Conservation (phyloP, 148 eudicot species). For the Nepenthes gracilis region DNA sequence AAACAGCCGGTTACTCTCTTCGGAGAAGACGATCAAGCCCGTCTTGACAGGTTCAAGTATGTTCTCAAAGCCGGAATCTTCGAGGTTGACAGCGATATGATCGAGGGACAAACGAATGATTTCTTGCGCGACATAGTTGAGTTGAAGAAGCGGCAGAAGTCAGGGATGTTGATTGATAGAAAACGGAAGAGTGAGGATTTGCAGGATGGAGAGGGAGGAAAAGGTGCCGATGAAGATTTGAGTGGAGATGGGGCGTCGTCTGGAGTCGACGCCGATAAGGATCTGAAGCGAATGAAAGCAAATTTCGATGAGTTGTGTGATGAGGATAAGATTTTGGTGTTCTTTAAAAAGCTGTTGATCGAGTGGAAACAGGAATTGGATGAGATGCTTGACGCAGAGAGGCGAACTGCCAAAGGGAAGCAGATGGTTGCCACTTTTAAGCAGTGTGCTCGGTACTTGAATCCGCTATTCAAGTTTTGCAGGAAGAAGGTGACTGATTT, state of each 20-base stretch:
- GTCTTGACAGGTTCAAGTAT: conserved; percentile 62
- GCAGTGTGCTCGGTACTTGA: conserved; percentile 70
- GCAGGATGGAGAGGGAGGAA: conserved; percentile 67
- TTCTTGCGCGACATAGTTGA: conserved; percentile 83
- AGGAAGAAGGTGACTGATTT: conserved; percentile 57
- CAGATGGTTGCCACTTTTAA: conserved; percentile 83
- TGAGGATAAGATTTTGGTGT: conserved; percentile 93
- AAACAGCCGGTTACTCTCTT: conserved; percentile 82
- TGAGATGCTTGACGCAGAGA: conserved; percentile 55
- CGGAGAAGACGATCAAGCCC: conserved; percentile 76
- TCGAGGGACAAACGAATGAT: conserved; percentile 92
- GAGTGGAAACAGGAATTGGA: conserved; percentile 85
- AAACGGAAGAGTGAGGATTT: conserved; percentile 61
- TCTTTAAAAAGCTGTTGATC: conserved; percentile 79
- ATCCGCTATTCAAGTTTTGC: conserved; percentile 45
- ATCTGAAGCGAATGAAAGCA: conserved; percentile 73
- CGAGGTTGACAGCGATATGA: conserved; percentile 87
- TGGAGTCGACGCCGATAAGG: conserved; percentile 71
- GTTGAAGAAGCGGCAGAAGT: conserved; percentile 80
- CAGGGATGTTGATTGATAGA: conserved; percentile 60
- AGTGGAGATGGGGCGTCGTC: conserved; percentile 66
- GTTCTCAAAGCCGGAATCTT: conserved; percentile 72
- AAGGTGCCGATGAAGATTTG: conserved; percentile 58
- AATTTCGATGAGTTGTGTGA: conserved; percentile 72
- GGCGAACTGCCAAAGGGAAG: conserved; percentile 88